These are phyloP conservation scores for Monosporozyma servazzii DNA, from an alignment of 805 yeast species.

Conservation along the genomic window DNA sequence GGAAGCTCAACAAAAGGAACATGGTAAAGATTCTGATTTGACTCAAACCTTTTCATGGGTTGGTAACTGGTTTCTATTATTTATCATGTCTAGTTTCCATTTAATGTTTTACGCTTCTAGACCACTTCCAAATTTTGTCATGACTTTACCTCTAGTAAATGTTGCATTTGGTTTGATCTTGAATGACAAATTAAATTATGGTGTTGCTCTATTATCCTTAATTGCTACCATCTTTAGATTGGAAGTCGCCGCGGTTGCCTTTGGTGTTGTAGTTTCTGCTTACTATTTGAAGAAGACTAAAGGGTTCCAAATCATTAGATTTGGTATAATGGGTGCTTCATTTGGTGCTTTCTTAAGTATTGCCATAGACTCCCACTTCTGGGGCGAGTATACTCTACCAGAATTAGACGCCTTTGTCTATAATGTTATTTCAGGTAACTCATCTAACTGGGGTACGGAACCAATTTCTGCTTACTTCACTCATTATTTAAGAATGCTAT, in stretches of 20 bases:
- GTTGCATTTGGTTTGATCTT: conserved; percentile 44
- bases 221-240: conserved; percentile 61
- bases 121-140: conserved; percentile 76
- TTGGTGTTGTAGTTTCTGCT: conserved; percentile 40
- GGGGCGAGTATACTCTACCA: conserved; percentile 59
- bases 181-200: conserved; percentile 38
- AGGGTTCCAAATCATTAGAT: conserved; percentile 32
- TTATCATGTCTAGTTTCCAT: conserved; percentile 68
- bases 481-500: conserved; percentile 34
- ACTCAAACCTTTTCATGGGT: conserved; percentile 18
- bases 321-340: conserved; percentile 39
- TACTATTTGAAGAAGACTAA: conserved; percentile 40
- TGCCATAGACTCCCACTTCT: conserved; percentile 66
- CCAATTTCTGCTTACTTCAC: conserved; percentile 64
- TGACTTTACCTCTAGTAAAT: conserved; percentile 64
- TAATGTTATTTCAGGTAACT: conserved; percentile 68
- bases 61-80: conserved; percentile 50
- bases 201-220: conserved; percentile 49
- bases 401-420: conserved; percentile 64
- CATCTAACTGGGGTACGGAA: conserved; percentile 77
- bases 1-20: conserved; percentile 11
- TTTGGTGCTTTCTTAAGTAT: conserved; percentile 38
- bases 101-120: conserved; percentile 71
- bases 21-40: conserved; percentile 3
- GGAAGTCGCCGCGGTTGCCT: conserved; percentile 54